Evolutionary conservation across 2,329 filamentous ascomycete species (phyloP).

Genomic region (Verticillium zaregamsianum): DNA sequence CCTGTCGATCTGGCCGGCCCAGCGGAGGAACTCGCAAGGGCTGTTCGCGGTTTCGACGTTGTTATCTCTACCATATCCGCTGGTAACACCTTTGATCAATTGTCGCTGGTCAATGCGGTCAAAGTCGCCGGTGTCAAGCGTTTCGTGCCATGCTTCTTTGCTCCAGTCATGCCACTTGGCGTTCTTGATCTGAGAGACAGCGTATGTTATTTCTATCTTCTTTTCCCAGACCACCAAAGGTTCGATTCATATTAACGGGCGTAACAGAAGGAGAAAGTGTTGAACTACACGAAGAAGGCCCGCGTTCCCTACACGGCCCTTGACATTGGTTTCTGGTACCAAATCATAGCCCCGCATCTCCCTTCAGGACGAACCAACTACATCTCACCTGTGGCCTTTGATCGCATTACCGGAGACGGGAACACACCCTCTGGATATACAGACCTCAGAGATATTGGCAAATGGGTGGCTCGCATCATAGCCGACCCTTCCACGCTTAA

Average conservation of each 20-base stretch:
- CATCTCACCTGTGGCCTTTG: slow-evolving; percentile 18
- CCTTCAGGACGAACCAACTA: slow-evolving; percentile 25
- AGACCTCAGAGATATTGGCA: slow-evolving; percentile 47
- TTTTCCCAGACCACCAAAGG: too few relatives aligned
- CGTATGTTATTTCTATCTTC: slow-evolving; percentile 12
- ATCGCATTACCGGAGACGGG: slow-evolving; percentile 33
- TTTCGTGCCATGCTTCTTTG: slow-evolving; percentile 48
- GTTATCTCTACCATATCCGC: slow-evolving; percentile 38
- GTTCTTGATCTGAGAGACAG: slow-evolving; percentile 17
- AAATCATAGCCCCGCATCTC: slow-evolving; percentile 28
- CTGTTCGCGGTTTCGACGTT: slow-evolving; percentile 13
- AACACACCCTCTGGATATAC: slow-evolving; percentile 38
- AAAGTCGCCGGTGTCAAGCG: slow-evolving; percentile 45
- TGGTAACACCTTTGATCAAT: slow-evolving; percentile 30
- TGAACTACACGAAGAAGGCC: slow-evolving; percentile 39
- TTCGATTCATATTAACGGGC: too few relatives aligned
- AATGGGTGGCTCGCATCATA: slow-evolving; percentile 46
- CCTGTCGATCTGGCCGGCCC: slow-evolving; percentile 36
- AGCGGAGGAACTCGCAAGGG: slow-evolving; percentile 16
- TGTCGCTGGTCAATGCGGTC: slow-evolving; percentile 40
- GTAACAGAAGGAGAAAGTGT: too few relatives aligned
- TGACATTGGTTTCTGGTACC: slow-evolving; percentile 56
- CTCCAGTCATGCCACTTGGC: slow-evolving; percentile 38
- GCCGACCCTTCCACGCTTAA: slow-evolving; percentile 49
- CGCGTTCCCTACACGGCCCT: slow-evolving; percentile 51